A percentile compares a stretch with the other conserved stretches of the same genome.
Evolutionary conservation across 768 basidiomycete species (phyloP).

Genomic region (Inosperma sp.): DNA sequence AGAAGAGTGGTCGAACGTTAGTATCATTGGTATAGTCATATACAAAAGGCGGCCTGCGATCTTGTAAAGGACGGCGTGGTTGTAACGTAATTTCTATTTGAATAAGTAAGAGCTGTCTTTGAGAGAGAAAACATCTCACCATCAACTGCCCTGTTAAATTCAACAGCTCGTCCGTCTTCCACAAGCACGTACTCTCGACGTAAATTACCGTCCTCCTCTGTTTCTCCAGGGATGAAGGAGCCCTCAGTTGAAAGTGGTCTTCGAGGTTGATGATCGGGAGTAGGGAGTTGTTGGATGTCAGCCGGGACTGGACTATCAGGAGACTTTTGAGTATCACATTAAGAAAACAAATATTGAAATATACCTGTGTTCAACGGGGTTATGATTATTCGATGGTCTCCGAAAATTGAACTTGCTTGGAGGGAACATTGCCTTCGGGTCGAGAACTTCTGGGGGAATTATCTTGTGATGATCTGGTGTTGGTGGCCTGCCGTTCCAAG

Average conservation of each 20-base stretch:
- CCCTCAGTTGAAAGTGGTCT: conserved; percentile 50
- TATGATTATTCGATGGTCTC: conserved; percentile 26
- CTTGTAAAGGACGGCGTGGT: conserved; percentile 55
- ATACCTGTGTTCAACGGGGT: conserved; percentile 19
- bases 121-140: conserved; percentile 42
- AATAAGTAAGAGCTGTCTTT: not conserved
- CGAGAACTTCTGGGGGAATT: conserved; percentile 76
- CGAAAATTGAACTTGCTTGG: conserved; percentile 78
- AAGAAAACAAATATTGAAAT: not conserved
- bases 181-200: conserved; percentile 92
- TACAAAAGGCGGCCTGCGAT: conserved; percentile 47
- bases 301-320: conserved; percentile 2
- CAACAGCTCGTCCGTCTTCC: conserved; percentile 83
- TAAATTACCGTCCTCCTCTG: conserved; percentile 75
- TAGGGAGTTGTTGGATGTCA: conserved; percentile 5
- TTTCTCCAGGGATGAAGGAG: conserved; percentile 76
- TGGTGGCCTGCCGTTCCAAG: conserved; percentile 35
- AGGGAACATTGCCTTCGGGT: conserved; percentile 76
- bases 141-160: conserved; percentile 89
- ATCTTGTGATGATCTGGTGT: conserved; percentile 71
- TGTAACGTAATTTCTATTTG: conserved; percentile 57
- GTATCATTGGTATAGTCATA: conserved; percentile 42
- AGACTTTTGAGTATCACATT: not conserved
- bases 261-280: conserved; percentile 16
- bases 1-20: conserved; percentile 14